A percentile compares a stretch with the other conserved stretches of the same genome.
These are phyloP conservation scores for Neofusicoccum parvum DNA, from an alignment of 2,329 filamentous ascomycete species.

Conservation along the genomic window DNA sequence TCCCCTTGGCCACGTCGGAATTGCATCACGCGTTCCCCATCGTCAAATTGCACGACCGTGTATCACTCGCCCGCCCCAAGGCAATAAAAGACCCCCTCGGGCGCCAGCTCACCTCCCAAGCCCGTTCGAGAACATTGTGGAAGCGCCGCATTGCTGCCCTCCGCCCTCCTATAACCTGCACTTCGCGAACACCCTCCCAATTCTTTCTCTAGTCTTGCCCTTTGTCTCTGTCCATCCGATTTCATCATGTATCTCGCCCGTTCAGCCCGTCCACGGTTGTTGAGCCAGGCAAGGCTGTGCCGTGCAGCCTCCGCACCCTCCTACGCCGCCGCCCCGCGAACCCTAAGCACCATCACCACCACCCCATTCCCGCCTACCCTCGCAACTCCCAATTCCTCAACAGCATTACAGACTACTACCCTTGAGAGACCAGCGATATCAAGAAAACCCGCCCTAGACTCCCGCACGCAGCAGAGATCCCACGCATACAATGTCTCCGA, in stretches of 20 bases:
- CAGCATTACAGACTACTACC: neutral
- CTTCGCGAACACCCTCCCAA: neutral
- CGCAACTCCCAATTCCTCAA: neutral
- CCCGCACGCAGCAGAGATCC: neutral
- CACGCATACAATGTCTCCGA: slow-evolving; percentile 4
- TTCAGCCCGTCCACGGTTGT: neutral
- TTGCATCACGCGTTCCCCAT: slow-evolving; percentile 10
- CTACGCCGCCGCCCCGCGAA: neutral
- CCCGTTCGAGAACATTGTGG: neutral
- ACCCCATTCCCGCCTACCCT: neutral
- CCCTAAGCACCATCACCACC: neutral
- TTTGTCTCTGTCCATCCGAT: neutral
- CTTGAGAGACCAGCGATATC: neutral
- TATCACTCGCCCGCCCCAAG: neutral
- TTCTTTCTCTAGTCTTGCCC: too few species aligned
- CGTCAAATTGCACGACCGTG: neutral
- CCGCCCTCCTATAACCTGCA: neutral
- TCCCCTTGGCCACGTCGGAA: neutral
- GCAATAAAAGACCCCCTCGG: neutral
- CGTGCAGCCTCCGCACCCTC: neutral
- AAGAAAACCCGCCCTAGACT: neutral
- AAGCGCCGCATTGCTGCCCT: neutral
- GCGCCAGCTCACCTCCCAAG: neutral
- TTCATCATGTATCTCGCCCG: neutral
- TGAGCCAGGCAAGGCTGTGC: neutral